These are phyloP conservation scores for Russula foetens DNA, from an alignment of 768 basidiomycete species.

Conservation along the genomic window DNA sequence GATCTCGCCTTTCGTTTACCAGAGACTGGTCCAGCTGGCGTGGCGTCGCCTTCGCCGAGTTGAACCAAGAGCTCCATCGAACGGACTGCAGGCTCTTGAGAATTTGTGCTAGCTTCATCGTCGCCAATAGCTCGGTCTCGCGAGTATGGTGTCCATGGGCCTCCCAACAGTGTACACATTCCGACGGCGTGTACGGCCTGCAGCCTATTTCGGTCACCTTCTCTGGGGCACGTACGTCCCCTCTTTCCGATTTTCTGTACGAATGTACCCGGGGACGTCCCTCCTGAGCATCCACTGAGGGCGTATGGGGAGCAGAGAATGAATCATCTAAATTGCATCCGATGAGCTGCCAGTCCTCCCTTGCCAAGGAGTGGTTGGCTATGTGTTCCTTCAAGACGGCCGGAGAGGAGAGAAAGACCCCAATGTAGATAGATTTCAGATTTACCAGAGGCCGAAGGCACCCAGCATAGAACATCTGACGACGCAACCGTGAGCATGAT, in stretches of 20 bases:
- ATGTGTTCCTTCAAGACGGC: constrained; percentile 41
- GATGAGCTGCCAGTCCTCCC: not conserved
- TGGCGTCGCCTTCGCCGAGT: constrained; percentile 6
- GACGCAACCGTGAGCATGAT: not conserved
- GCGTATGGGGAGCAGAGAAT: constrained; percentile 17
- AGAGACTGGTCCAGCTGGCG: not conserved
- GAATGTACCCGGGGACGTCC: not conserved
- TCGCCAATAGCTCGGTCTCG: constrained; percentile 15
- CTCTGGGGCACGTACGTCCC: not conserved
- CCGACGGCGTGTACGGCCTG: constrained; percentile 15
- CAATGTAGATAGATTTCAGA: constrained; percentile 47
- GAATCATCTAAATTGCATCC: constrained; percentile 5
- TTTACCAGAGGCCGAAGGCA: constrained; percentile 39
- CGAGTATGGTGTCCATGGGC: constrained; percentile 10
- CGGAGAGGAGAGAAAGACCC: constrained; percentile 54
- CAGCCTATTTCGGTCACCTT: not conserved
- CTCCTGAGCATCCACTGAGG: not conserved
- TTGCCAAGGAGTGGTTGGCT: constrained; percentile 27
- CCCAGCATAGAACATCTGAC: constrained; percentile 36
- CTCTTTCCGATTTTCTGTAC: constrained; percentile 13
- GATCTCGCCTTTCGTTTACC: not conserved
- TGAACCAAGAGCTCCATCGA: constrained; percentile 21
- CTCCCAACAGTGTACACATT: constrained; percentile 18
- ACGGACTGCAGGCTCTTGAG: constrained; percentile 15
- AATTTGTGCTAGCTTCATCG: constrained; percentile 19